Evolutionary conservation across 108 stramenopile species (phyloP).

Genomic region (Craspedostauros australis): DNA sequence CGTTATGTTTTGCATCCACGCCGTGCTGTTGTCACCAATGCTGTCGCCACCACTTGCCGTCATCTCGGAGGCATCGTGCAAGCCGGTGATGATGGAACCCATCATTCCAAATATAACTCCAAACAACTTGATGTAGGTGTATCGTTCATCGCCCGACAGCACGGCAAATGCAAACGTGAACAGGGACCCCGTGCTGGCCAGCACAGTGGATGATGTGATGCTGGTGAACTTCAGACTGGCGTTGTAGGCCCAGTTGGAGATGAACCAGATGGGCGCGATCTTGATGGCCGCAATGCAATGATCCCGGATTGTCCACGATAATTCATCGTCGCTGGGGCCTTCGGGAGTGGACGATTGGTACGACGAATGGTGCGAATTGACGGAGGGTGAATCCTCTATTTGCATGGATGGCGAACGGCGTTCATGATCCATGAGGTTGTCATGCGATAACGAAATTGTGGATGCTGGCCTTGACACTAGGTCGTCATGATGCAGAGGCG

Average conservation of each 20-base stretch:
- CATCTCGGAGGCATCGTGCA: constrained; percentile 48
- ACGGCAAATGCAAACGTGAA: constrained; percentile 90
- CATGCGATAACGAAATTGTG: too few species aligned
- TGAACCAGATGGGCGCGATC: constrained; percentile 88
- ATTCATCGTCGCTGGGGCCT: too few species aligned
- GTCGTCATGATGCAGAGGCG: too few species aligned
- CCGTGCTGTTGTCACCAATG: not conserved
- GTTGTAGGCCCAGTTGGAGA: constrained; percentile 88
- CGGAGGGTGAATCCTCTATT: too few species aligned
- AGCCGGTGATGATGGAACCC: constrained; percentile 59
- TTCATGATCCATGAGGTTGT: too few species aligned
- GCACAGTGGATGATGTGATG: constrained; percentile 88
- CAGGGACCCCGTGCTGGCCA: constrained; percentile 85
- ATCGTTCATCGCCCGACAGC: constrained; percentile 52
- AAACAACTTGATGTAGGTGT: constrained; percentile 40
- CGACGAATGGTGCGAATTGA: too few species aligned
- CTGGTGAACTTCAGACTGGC: constrained; percentile 68
- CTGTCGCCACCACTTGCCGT: not conserved
- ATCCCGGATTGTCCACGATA: constrained; percentile 35
- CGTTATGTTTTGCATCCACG: not conserved
- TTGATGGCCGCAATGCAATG: constrained; percentile 35
- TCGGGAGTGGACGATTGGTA: too few species aligned
- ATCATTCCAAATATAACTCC: constrained; percentile 66
- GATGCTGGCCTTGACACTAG: too few species aligned
- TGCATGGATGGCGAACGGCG: too few species aligned